These are phyloP conservation scores for Trichoderma atrobrunneum DNA, from an alignment of 2,329 filamentous ascomycete genomes.

Conservation along the genomic window DNA sequence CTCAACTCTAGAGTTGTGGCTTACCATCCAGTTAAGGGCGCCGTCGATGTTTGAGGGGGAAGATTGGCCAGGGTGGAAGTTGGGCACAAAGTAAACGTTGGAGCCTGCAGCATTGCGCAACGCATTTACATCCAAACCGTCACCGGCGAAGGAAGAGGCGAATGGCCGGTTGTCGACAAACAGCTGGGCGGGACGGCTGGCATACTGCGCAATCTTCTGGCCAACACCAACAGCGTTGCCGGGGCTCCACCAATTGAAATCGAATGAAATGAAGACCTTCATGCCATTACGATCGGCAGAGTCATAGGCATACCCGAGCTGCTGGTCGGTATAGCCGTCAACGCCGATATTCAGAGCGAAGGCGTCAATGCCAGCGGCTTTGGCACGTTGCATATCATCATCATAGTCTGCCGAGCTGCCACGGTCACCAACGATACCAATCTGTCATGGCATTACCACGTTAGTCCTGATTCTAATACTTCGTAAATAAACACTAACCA, in stretches of 20 bases:
- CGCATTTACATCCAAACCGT: slow-evolving; percentile 42
- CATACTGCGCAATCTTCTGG: slow-evolving; percentile 46
- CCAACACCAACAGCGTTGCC: slow-evolving; percentile 42
- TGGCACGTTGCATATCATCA: slow-evolving; percentile 45
- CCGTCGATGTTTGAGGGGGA: slow-evolving; percentile 42
- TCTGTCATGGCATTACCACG: background rate
- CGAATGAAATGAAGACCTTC: slow-evolving; percentile 56
- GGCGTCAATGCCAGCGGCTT: slow-evolving; percentile 44
- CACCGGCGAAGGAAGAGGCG: slow-evolving; percentile 52
- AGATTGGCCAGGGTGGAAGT: slow-evolving; percentile 44
- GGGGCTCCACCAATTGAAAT: slow-evolving; percentile 49
- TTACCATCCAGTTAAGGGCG: slow-evolving; percentile 43
- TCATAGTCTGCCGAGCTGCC: slow-evolving; percentile 44
- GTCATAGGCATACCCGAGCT: slow-evolving; percentile 47
- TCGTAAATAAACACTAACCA: slow-evolving; percentile 28
- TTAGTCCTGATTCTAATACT: background rate
- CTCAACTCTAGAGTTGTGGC: background rate
- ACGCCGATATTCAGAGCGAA: slow-evolving; percentile 50
- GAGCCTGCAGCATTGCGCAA: slow-evolving; percentile 41
- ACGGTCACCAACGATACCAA: slow-evolving; percentile 38
- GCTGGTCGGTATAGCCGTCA: slow-evolving; percentile 42
- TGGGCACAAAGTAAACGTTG: slow-evolving; percentile 49
- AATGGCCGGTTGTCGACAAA: slow-evolving; percentile 48
- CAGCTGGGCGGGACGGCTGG: slow-evolving; percentile 43
- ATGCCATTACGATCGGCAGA: slow-evolving; percentile 46